phyloP scores from a whole-genome alignment of 176 grass and related monocot species.

The Saccharum officinarum region DNA sequence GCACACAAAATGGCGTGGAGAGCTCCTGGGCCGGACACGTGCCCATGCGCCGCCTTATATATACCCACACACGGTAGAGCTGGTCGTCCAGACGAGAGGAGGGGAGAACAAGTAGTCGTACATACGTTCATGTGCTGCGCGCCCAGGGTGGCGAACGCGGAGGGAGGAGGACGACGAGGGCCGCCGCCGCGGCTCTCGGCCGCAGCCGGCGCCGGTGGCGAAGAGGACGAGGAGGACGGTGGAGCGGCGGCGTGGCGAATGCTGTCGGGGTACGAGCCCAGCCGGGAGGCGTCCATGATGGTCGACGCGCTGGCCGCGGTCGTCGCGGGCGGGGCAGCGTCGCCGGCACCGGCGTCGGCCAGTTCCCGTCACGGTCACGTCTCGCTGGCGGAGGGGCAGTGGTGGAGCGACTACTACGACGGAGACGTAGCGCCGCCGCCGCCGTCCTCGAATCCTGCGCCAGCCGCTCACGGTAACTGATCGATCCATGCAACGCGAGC shows the following conservation, averaged over 20 bases:
- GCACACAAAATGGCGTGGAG: no score
- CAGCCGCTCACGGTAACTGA: no score
- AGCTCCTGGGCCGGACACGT: no score
- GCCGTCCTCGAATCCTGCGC: no score
- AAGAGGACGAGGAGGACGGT: neutral
- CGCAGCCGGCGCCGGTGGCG: neutral
- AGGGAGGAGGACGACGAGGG: neutral
- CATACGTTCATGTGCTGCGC: no score
- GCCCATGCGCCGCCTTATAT: no score
- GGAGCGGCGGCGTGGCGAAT: neutral
- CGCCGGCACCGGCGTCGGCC: neutral
- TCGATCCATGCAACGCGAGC: no score
- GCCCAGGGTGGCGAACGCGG: neutral
- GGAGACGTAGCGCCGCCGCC: no score
- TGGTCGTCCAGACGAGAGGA: no score
- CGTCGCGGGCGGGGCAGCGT: conserved; percentile 12
- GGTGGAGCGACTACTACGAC: neutral
- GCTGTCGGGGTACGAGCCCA: conserved; percentile 38
- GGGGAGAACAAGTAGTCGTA: no score
- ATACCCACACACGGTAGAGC: no score
- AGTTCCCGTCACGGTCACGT: neutral
- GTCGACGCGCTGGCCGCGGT: conserved; percentile 58
- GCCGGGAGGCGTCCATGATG: conserved; percentile 50
- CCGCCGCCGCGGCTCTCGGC: neutral
- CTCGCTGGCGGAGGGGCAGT: neutral